Percentiles rank a stretch among this genome's conserved stretches.
These are phyloP conservation scores for Pichia sp. DNA, from an alignment of 1,139 yeast genomes.

Conservation along the genomic window DNA sequence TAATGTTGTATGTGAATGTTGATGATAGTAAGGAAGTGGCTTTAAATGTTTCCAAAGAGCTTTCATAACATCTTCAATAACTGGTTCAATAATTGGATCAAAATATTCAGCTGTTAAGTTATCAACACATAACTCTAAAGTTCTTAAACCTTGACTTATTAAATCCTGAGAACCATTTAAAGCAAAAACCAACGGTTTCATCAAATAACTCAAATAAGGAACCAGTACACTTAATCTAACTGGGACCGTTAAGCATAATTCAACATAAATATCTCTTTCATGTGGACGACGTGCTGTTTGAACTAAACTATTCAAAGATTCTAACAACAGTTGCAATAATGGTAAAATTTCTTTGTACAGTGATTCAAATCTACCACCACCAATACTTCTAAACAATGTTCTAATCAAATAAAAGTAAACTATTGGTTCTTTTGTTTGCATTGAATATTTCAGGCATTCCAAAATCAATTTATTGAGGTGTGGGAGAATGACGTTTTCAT, in stretches of 20 bases:
- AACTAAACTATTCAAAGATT: conserved; percentile 77
- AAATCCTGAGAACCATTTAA: conserved; percentile 86
- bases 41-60: conserved; percentile 88
- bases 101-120: conserved; percentile 93
- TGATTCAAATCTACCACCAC: conserved; percentile 92
- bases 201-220: conserved; percentile 81
- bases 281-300: conserved; percentile 80
- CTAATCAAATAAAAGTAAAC: conserved; percentile 84
- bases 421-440: conserved; percentile 87
- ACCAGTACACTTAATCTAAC: conserved; percentile 88
- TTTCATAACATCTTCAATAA: conserved; percentile 85
- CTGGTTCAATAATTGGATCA: conserved; percentile 96
- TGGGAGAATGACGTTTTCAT: conserved; percentile 82
- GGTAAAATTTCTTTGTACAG: conserved; percentile 92
- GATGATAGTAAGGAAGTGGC: conserved; percentile 90
- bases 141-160: conserved; percentile 88
- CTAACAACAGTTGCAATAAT: conserved; percentile 75
- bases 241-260: conserved; percentile 90
- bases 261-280: conserved; percentile 90
- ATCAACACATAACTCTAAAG: conserved; percentile 94
- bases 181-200: conserved; percentile 88
- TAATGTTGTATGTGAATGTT: conserved; percentile 90
- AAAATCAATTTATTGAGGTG: conserved; percentile 79
- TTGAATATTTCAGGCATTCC: conserved; percentile 71
- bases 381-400: conserved; percentile 86